Evolutionary conservation across 2,329 filamentous ascomycete genomes (phyloP), one percentile per base, ranked within the genome.

Genomic region (Sclerotinia glacialis): DNA sequence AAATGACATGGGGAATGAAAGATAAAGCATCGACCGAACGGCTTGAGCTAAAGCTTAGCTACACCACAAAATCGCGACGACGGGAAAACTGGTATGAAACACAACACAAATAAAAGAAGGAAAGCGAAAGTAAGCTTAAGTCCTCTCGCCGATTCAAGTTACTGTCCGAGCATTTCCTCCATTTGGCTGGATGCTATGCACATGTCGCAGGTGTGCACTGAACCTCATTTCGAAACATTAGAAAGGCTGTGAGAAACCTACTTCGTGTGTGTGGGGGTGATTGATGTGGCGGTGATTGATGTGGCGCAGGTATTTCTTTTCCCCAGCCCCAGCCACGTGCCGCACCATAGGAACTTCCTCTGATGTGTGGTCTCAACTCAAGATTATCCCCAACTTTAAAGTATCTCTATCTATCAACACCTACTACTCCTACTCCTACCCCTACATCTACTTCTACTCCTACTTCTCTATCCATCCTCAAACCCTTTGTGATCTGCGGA

Each of bases 151-250:
- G 44, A 34, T 60, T 49, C 44, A 60, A 18, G 56, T 23, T 34
- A 54, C 31, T 40, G 37, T 23, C 31, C 31, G n/a, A 40, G 34
- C 11, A 55, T n/a, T 23, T 59, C 4, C 26, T 28, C 12, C 23
- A 31, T 58, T 18, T 58, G 55, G 46, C 5, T 59, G 55, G 40
- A 59, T 44, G 6, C n/a, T 40, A 12, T 40, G 26, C 37, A 16
- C 12, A 16, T 40, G 14, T 40, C 40, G 26, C 37, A 16, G 37
- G 37, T 40, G 37, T 50, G 58, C 58, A 50, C 16, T 61, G 58
- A 61, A 49, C 59, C 23, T 52, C 47, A 40, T 26, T 50, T 62
- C 59, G 46, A 62, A 42, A 62, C 59, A 28, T 26, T 34, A 49
- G 21, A 40, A 14, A 37, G 7, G 34, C 2, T 37, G 34, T 34